Conservation (phyloP, 2,329 filamentous ascomycete genomes). For the Botrytis porri region DNA sequence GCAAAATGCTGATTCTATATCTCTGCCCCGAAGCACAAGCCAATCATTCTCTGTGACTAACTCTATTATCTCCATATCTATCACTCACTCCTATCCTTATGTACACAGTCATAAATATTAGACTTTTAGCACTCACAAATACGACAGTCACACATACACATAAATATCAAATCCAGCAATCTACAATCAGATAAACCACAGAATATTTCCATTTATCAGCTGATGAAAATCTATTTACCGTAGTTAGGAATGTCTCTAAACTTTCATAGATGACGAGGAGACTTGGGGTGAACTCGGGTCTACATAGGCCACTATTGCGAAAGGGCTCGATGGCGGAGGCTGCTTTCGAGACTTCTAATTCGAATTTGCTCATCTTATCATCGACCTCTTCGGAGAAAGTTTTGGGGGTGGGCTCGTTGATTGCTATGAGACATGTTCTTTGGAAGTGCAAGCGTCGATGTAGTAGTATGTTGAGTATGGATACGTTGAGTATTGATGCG, state of each 20-base stretch:
- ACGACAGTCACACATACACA: background rate
- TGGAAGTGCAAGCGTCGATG: too few relatives aligned
- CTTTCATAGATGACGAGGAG: background rate
- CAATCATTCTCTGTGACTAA: background rate
- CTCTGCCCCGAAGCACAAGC: accelerated
- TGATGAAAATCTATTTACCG: background rate
- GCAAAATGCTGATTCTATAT: background rate
- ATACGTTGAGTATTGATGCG: too few relatives aligned
- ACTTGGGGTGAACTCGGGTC: accelerated
- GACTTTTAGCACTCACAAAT: background rate
- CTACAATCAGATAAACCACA: background rate
- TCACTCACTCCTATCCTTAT: background rate
- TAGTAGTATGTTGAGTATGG: too few relatives aligned
- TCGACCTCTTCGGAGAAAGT: too few relatives aligned
- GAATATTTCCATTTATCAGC: background rate
- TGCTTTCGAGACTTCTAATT: too few relatives aligned
- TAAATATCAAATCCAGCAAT: background rate
- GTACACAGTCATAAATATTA: background rate
- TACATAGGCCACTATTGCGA: too few relatives aligned
- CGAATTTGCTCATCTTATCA: too few relatives aligned
- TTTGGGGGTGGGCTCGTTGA: too few relatives aligned
- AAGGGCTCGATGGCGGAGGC: too few relatives aligned
- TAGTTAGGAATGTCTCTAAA: background rate
- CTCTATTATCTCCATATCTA: background rate
- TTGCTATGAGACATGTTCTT: too few relatives aligned